Evolutionary conservation across 2,329 filamentous ascomycete genomes (phyloP).

Genomic region (Aspergillus fischeri): DNA sequence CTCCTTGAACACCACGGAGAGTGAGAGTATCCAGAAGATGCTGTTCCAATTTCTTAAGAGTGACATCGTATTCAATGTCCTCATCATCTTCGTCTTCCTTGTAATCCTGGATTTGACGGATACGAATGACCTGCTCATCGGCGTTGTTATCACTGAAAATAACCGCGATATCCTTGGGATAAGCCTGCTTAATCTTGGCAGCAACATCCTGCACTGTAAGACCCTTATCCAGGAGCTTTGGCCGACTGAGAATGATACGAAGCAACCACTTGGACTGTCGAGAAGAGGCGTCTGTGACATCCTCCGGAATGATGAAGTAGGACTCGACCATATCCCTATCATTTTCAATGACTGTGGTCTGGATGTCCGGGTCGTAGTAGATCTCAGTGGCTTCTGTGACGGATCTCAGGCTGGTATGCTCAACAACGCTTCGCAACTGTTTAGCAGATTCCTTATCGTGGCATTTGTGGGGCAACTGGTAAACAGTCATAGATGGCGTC

Average conservation of each 20-base stretch:
- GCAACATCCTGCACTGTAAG: slow-evolving; percentile 90
- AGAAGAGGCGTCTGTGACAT: slow-evolving; percentile 60
- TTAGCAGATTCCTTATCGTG: slow-evolving; percentile 77
- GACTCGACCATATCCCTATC: slow-evolving; percentile 95
- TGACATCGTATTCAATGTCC: slow-evolving; percentile 79
- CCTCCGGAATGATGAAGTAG: slow-evolving; percentile 91
- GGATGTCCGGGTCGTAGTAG: slow-evolving; percentile 92
- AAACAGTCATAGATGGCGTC: slow-evolving; percentile 95
- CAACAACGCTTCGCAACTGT: slow-evolving; percentile 78
- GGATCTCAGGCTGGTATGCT: slow-evolving; percentile 89
- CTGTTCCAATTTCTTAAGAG: slow-evolving; percentile 85
- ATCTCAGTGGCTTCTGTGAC: slow-evolving; percentile 92
- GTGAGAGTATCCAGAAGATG: slow-evolving; percentile 89
- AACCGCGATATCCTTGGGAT: slow-evolving; percentile 77
- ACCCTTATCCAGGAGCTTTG: slow-evolving; percentile 88
- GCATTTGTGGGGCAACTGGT: slow-evolving; percentile 60
- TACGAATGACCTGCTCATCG: slow-evolving; percentile 88
- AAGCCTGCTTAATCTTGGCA: slow-evolving; percentile 81
- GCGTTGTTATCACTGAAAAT: slow-evolving; percentile 99
- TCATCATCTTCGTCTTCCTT: slow-evolving; percentile 72
- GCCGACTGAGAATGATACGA: slow-evolving; percentile 86
- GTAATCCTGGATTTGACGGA: slow-evolving; percentile 69
- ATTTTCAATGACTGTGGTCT: slow-evolving; percentile 76
- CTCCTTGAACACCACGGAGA: slow-evolving; percentile 81
- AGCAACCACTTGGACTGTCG: slow-evolving; percentile 90